Conservation (phyloP, 2,329 filamentous ascomycete species). For the Pyrenophora graminea region DNA sequence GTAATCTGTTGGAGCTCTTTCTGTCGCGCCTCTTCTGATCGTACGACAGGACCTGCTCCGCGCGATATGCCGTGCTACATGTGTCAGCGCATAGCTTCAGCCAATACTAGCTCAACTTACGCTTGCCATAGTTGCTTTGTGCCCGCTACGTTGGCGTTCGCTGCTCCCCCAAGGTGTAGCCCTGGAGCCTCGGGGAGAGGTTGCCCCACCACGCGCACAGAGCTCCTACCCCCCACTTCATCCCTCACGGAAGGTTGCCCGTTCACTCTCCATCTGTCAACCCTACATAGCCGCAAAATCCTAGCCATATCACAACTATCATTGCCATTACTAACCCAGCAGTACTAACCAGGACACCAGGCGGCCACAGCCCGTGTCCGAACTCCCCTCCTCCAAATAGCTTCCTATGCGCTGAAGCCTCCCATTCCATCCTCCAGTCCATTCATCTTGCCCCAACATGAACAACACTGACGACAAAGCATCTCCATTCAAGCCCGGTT, state of each 20-base stretch:
- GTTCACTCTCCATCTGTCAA: slow-evolving; percentile 15
- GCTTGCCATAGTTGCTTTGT: slow-evolving; percentile 45
- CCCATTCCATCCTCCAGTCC: neutral
- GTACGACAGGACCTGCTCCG: slow-evolving; percentile 54
- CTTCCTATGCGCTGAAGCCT: slow-evolving; percentile 32
- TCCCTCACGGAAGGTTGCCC: slow-evolving; percentile 19
- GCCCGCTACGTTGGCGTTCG: slow-evolving; percentile 12
- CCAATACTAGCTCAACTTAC: slow-evolving; percentile 33
- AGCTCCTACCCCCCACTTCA: slow-evolving; percentile 28
- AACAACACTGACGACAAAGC: slow-evolving; percentile 25
- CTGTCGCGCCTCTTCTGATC: slow-evolving; percentile 70
- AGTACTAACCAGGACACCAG: slow-evolving; percentile 35
- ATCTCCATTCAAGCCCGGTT: slow-evolving; percentile 21
- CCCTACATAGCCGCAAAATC: slow-evolving; percentile 16
- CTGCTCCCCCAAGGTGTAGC: slow-evolving; percentile 21
- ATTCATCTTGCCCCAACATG: slow-evolving; percentile 27
- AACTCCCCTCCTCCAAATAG: slow-evolving; percentile 17
- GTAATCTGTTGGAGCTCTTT: slow-evolving; percentile 76
- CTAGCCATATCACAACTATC: slow-evolving; percentile 22
- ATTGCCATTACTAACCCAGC: slow-evolving; percentile 43
- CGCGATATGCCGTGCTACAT: slow-evolving; percentile 82
- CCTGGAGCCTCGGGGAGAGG: slow-evolving; percentile 31
- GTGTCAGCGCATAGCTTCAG: slow-evolving; percentile 18
- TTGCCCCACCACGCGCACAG: slow-evolving; percentile 36
- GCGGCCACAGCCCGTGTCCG: slow-evolving; percentile 13